Evolutionary conservation across 106 monocot genomes (phyloP), one percentile per base, ranked within the genome.

Genomic region (Gastrodia elata): DNA sequence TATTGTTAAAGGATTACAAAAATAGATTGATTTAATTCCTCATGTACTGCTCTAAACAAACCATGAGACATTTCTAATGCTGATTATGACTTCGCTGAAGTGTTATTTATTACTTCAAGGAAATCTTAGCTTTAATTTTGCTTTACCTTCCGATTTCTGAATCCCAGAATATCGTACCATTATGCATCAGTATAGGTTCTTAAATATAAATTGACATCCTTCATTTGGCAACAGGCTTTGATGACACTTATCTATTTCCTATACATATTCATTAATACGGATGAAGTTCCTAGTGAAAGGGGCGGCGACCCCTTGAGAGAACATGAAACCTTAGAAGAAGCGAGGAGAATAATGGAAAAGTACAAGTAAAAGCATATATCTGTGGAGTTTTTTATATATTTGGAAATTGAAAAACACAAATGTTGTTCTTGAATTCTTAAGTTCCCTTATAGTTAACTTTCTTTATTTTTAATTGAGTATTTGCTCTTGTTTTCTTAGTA

Each of bases 291-390:
- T 8, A 81, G 32, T 24, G 80, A 77, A 2, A 73, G 71, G 3
- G 74, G 68, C n/a, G 43, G 39, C 24, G 72, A 3, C 15, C 75
- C 83, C 38, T 76, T 83, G 10, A 77, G 76, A 56, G 96, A 90
- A 65, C 90, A 97, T 1, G 88, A 91, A 74, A 72, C 84, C 25
- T 73, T 90, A 27, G 90, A 93, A 84, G 97, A 97, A 82, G 97
- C 89, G 24, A 76, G 92, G 71, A 76, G 90, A 42, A 97, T 97
- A 76, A 97, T 97, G 97, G 89, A 97, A 68, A 97, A 97, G 76
- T 97, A 97, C 79, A 96, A 96, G 86, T 95, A 81, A 84, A n/a
- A 52, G 44, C 44, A 44, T 2, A 18, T 52, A 18, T 8, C 18
- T 46, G 10, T 46, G 13, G 46, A 46, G 46, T 16, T 16, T 11